Conservation (phyloP, 495 filamentous ascomycete species). For the Penicillium crystallinum region DNA sequence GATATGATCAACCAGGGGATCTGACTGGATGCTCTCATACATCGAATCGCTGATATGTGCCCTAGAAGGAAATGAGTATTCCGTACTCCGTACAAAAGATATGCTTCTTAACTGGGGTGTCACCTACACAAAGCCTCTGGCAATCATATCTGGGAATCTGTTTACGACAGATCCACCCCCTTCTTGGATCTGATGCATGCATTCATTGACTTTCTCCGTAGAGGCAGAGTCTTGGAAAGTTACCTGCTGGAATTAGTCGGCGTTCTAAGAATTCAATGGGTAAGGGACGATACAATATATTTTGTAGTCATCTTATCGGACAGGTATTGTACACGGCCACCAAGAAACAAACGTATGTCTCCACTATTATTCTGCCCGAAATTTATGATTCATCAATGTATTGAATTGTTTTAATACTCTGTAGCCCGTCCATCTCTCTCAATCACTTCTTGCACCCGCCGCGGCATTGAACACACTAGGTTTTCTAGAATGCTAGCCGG, state of each 20-base stretch:
- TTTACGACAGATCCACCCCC: not conserved
- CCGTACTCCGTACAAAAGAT: not conserved
- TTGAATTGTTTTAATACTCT: too few relatives aligned
- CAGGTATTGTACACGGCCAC: too few relatives aligned
- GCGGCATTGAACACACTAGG: too few relatives aligned
- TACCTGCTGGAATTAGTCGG: not conserved
- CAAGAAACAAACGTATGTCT: too few relatives aligned
- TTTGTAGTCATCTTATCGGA: not conserved
- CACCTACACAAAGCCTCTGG: slow-evolving; percentile 3
- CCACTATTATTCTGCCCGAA: too few relatives aligned
- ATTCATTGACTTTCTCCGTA: slow-evolving; percentile 1
- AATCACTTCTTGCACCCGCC: too few relatives aligned
- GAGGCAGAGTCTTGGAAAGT: slow-evolving; percentile 2
- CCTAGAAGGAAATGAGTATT: not conserved
- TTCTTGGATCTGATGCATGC: not conserved
- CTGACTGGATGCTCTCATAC: not conserved
- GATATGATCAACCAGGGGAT: not conserved
- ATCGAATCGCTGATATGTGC: not conserved
- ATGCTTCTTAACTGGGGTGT: too few relatives aligned
- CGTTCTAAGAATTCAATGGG: too few relatives aligned
- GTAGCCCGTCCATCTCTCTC: too few relatives aligned
- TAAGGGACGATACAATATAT: not conserved
- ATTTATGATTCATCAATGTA: too few relatives aligned
- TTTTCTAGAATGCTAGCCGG: too few relatives aligned
- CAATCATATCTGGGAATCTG: slow-evolving; percentile 3